Evolutionary conservation across 352 stramenopile species (phyloP).

Genomic region (Globisporangium viniferum): DNA sequence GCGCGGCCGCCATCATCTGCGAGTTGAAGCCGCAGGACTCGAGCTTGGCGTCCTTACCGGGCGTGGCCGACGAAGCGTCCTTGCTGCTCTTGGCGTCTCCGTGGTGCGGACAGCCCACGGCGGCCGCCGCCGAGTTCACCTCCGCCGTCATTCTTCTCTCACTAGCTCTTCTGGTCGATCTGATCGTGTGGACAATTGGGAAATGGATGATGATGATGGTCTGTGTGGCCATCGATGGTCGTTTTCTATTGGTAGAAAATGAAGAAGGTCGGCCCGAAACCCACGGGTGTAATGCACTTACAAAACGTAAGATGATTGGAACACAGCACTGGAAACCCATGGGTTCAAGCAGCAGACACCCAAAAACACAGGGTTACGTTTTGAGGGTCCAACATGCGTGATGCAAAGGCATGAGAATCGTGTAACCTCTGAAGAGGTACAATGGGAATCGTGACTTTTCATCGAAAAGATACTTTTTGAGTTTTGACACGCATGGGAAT

Average conservation of each 20-base stretch:
- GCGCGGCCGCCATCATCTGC: conserved; percentile 57
- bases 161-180: neutral
- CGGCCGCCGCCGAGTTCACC: conserved; percentile 57
- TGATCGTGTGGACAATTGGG: conserved; percentile 3
- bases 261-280: neutral
- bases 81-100: conserved; percentile 13
- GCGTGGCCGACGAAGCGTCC: neutral
- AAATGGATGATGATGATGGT: neutral
- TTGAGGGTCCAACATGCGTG: neutral
- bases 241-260: neutral
- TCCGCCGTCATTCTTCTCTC: conserved; percentile 53
- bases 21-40: conserved; percentile 42
- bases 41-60: conserved; percentile 2
- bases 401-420: neutral
- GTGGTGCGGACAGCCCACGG: conserved; percentile 45
- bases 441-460: neutral
- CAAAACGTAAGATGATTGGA: neutral
- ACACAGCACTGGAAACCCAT: neutral
- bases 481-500: neutral
- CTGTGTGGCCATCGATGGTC: neutral
- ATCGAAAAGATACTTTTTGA: neutral
- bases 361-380: neutral
- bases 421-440: neutral
- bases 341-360: neutral
- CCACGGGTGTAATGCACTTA: neutral